Base-by-base conservation (phyloP, 2,329 filamentous ascomycete genomes). In the Aspergillus sp. region DNA sequence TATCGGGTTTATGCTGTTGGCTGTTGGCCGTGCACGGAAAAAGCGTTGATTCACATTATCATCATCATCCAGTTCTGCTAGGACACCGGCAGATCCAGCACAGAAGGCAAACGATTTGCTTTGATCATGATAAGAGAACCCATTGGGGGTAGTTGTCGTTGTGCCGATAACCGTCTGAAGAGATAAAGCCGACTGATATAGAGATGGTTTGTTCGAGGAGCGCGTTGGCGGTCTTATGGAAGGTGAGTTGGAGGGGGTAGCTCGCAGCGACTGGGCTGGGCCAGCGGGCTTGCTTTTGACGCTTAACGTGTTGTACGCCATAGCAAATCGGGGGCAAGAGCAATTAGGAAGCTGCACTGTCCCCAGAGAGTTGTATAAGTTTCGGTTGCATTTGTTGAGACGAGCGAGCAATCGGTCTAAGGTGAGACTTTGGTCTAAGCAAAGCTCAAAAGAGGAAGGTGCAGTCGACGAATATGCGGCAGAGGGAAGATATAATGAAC, bases 31-130 rank as follows among this genome's bases (percentile, higher is more conserved):
- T 41, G 93, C 95, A 70, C 92, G 86, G 78, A 91, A 98, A 79
- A 98, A 98, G 59, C 91, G 88, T 73, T 98, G 93, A 1, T 83
- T 84, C 68, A 88, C 75, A 58, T 79, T 74, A 61, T 82, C 70
- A 33, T 90, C 81, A 52, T 86, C 84, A 62, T 91, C 85, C 52
- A 97, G 81, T 65, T 90, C 87, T 7, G 93, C 91, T 17, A 98
- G 85, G 0, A 99, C 91, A n/a, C 91, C 93, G 44, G 93, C 91
- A 9, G 92, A 95, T 55, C 95, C 95, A 8, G 95, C 93, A 62
- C 92, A 93, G 73, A 96, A 95, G 55, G 92, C 92, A 75, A 98
- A 96, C 51, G 82, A 82, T 56, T 79, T 79, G 53, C 84, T 88
- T 12, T 87, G 85, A 41, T 88, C 80, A 59, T 93, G 86, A 62